Percentiles rank a stretch among this genome's conserved stretches.
Evolutionary conservation across 129 eudicot genomes (phyloP).

Genomic region (Flaveria bidentis): DNA sequence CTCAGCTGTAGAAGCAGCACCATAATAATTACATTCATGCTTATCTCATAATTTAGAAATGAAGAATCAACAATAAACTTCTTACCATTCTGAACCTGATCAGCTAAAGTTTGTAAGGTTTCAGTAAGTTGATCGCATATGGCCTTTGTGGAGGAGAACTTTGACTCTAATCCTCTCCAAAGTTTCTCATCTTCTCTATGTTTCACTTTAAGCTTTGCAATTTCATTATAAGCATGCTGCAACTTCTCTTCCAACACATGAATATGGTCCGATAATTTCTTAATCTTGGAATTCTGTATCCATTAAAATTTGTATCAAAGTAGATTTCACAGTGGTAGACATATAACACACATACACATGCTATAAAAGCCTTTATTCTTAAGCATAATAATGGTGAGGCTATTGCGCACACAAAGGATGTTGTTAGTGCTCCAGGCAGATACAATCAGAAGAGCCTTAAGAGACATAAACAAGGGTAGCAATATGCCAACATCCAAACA

Average conservation of each 20-base stretch:
- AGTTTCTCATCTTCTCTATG: conserved; percentile 92
- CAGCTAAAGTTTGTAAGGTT: conserved; percentile 69
- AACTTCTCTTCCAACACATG: conserved; percentile 75
- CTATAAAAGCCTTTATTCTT: conserved; percentile 9
- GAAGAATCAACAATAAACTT: conserved; percentile 16
- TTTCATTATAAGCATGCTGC: conserved; percentile 78
- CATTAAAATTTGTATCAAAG: conserved; percentile 12
- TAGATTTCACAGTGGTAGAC: not conserved
- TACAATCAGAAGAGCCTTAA: not conserved
- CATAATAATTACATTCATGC: conserved; percentile 18
- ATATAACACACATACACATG: too few species aligned
- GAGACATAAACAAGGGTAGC: not conserved
- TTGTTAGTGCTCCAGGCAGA: not conserved
- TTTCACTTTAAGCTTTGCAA: conserved; percentile 88
- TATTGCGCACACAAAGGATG: conserved; percentile 4
- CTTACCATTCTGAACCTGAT: conserved; percentile 86
- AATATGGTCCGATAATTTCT: conserved; percentile 68
- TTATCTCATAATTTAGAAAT: conserved; percentile 17
- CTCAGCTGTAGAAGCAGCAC: conserved; percentile 63
- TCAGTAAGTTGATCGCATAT: conserved; percentile 83
- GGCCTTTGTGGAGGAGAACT: conserved; percentile 81
- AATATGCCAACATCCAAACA: not conserved
- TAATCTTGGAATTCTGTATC: conserved; percentile 81
- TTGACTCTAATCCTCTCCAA: conserved; percentile 89
- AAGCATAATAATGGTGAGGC: conserved; percentile 8